Conservation (phyloP, 129 eudicot species). For the Helichrysum umbraculigerum region DNA sequence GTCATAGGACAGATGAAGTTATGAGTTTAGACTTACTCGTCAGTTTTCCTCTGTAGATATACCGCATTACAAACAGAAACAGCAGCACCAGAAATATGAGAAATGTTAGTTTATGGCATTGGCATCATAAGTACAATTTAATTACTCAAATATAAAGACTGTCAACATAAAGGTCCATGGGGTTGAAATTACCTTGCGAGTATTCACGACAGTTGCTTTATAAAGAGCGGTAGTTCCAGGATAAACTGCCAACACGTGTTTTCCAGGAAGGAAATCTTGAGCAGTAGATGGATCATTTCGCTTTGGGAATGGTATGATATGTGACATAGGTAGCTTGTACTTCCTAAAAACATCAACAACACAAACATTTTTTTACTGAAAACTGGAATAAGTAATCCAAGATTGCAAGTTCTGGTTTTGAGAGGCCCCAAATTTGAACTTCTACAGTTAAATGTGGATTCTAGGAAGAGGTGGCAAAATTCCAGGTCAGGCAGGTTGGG, state of each 20-base stretch:
- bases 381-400: not conserved
- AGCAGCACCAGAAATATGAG: conserved; percentile 31
- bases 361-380: conserved; percentile 1
- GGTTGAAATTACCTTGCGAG: conserved; percentile 70
- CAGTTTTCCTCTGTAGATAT: conserved; percentile 67
- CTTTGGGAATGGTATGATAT: conserved; percentile 81
- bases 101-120: conserved; percentile 24
- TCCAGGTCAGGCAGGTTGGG: not conserved
- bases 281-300: conserved; percentile 70
- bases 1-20: conserved; percentile 14
- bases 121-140: conserved; percentile 16
- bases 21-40: conserved; percentile 52
- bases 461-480: not conserved
- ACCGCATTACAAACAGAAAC: not conserved
- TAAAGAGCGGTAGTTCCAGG: conserved; percentile 91
- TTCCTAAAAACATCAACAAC: conserved; percentile 46
- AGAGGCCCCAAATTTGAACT: conserved; percentile 7
- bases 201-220: conserved; percentile 88
- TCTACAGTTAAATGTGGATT: not conserved
- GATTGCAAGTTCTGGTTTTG: not conserved
- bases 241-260: conserved; percentile 90
- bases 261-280: conserved; percentile 74
- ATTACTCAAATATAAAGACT: conserved; percentile 13
- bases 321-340: conserved; percentile 79
- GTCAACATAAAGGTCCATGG: not conserved